Evolutionary conservation across 768 basidiomycete genomes (phyloP), one percentile per base, ranked within the genome.

Genomic region (Tylopilus rubrobrunneus): DNA sequence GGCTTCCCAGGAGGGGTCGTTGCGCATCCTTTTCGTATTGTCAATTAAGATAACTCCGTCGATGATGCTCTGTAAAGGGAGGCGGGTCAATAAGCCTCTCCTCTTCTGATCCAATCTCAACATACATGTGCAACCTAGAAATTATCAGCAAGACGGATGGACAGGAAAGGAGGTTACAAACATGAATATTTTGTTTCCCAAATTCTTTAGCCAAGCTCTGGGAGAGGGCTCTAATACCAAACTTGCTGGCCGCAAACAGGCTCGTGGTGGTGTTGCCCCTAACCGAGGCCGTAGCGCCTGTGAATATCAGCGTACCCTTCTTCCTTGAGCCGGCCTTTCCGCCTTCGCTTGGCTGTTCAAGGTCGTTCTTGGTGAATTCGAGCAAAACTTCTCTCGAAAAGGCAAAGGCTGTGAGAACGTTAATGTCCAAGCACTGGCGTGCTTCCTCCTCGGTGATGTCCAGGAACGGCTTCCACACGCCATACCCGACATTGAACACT

Each of bases 181-280:
- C 87, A 67, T 89, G 87, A 47, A 89, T 88, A 60, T 87, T 83
- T 40, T 87, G 72, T 66, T 83, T 83, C 25, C 82, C 82, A 62
- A 87, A 89, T 62, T 89, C 87, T 67, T 88, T 88, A 8, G 82
- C 80, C 62, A 89, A 67, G 58, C 86, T 86, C 70, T 89, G 87
- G 0, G 81, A 79, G 44, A 89, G 71, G 0, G 82, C 83, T 41
- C 87, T 73, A 34, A 81, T 33, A 4, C 79, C 87, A 48, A 78
- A 80, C 63, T 88, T 89, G 0, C 79, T 80, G 3, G 85, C 80
- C 5, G 87, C 74, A 60, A 88, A 84, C 2, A 75, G 78, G 48
- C 83, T 84, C 0, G 85, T 86, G 0, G 68, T 70, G 3, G 71
- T 70, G 51, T 87, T 87, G 6, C 87, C 87, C 51, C 87, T 72